Base-by-base conservation (phyloP, 352 stramenopile genomes). In the Globisporangium paroecandrum region DNA sequence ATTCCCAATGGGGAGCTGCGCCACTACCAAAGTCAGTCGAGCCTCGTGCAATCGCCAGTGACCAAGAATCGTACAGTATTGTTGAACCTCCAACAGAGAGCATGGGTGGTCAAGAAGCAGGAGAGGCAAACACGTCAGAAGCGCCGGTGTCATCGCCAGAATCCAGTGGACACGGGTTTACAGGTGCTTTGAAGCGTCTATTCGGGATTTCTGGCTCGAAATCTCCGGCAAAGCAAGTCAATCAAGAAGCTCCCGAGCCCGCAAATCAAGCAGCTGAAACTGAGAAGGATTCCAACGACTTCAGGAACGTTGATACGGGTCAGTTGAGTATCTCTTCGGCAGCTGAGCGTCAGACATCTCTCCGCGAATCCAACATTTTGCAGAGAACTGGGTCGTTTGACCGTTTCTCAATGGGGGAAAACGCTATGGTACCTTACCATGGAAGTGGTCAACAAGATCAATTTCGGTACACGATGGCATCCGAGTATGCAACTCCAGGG, bases 151-250 rank as follows among this genome's bases (percentile, higher is more conserved):
- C 20, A 36, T 22, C 49, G 6, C 43, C 29, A 46, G 70, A 77
- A 13, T 34, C 49, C 9, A 74, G 69, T 20, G 64, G 66, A 12
- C 49, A 59, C 6, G 76, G 85, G 1, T 79, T 93, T 25, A 70
- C 78, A 47, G 76, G 77, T 18, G 83, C 77, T 24, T 54, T 93
- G 0, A 91, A 91, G 69, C 74, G 85, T 0, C 86, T 93, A 8
- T 90, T 93, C 51, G 82, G 82, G 4, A 83, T 91, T 54, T 74
- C 70, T 0, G 60, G 62, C 24, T 69, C 69, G 3, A 85, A 79
- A 58, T 27, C 58, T 6, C 5, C 46, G 7, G 59, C 25, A 10
- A 66, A 62, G 12, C 36, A 12, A 22, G 9, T 18, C 13, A 27
- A 47, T 12, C 36, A 36, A 18, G 47, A 56, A 4, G 36, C 24